phyloP scores from a whole-genome alignment of 768 basidiomycete genomes.

The Cystofilobasidium capitatum region DNA sequence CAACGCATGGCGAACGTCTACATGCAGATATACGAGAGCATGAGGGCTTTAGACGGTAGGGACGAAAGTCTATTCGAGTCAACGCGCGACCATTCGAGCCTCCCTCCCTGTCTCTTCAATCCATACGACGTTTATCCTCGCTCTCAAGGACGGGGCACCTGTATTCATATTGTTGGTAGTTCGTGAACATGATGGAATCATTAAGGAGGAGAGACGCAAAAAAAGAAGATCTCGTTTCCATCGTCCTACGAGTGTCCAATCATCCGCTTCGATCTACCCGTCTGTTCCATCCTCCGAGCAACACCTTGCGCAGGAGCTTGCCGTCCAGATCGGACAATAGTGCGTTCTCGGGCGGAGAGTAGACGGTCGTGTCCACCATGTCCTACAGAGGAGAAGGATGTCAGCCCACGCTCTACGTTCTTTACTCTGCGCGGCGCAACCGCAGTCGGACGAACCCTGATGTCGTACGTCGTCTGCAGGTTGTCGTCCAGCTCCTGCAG shows the following conservation, averaged over 20 bases:
- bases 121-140: too few relatives aligned
- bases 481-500: slow-evolving; percentile 18
- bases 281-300: slow-evolving; percentile 10
- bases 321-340: slow-evolving; percentile 1
- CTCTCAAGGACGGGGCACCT: too few relatives aligned
- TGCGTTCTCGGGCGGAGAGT: background rate
- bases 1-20: too few relatives aligned
- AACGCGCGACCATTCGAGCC: background rate
- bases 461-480: background rate
- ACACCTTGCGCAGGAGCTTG: slow-evolving; percentile 16
- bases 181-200: too few relatives aligned
- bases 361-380: slow-evolving; percentile 12
- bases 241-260: too few relatives aligned
- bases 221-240: too few relatives aligned
- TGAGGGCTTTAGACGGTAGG: too few relatives aligned
- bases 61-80: background rate
- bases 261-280: slow-evolving; percentile 8
- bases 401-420: too few relatives aligned
- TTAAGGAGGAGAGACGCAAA: too few relatives aligned
- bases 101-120: too few relatives aligned
- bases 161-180: too few relatives aligned
- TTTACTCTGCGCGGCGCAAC: background rate
- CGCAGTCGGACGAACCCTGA: background rate
- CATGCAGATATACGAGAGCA: too few relatives aligned
- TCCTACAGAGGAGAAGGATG: background rate